Evolutionary conservation across 371 early-diverging fungal species (phyloP), one percentile per base, ranked within the genome.

Genomic region (Mortierella sp.): DNA sequence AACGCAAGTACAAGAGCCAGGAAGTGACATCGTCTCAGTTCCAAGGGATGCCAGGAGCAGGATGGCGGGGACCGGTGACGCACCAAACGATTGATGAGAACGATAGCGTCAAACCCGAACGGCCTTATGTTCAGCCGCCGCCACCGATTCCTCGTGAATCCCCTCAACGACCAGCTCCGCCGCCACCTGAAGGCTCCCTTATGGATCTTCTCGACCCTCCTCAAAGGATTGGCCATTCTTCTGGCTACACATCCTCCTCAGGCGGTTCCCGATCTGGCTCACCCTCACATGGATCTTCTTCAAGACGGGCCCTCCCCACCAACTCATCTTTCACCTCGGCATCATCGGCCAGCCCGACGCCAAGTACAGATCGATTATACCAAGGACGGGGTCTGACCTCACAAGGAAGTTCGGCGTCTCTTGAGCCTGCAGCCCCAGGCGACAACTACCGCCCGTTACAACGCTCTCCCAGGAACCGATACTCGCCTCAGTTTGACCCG

Each of bases 141-240:
- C 78, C 77, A 45, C 75, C 80, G 60, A 58, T 34, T 8, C 84
- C 79, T 45, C 68, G 75, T 65, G 28, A 63, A 2, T 65, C 81
- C 31, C 84, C 82, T 2, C 85, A 75, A 54, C 72, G 83, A 10
- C 82, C 87, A 21, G 80, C 76, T 1, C 87, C 87, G 0, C 87
- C 87, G 0, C 82, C 80, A 21, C 87, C 83, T 19, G 87, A 82
- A 54, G 70, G 72, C 9, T 86, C 83, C 0, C 38, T 86, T 11
- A 82, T 86, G 87, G 87, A 86, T 47, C 38, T 86, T 11, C 70
- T 86, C 13, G 87, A 86, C 38, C 82, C 79, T 2, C 80, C 77
- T 11, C 75, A 76, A 24, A 73, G 78, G 24, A 26, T 75, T 48
- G 80, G 76, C 10, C 70, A 75, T 38, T 19, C 70, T 13, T 77